These are phyloP conservation scores for Orbilia brochopaga DNA, from an alignment of 2,329 filamentous ascomycete genomes.

Conservation along the genomic window DNA sequence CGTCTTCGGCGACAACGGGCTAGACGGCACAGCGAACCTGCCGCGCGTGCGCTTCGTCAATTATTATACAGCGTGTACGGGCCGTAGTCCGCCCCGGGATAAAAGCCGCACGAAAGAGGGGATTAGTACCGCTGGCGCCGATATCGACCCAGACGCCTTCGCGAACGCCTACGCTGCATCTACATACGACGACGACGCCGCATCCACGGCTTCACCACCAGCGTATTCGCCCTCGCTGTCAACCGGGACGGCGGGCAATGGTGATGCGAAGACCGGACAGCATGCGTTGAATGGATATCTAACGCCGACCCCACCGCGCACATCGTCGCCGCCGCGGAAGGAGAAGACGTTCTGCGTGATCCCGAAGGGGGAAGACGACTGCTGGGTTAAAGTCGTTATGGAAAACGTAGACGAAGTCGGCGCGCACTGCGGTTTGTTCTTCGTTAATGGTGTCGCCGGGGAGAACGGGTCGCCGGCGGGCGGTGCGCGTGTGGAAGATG, in stretches of 20 bases:
- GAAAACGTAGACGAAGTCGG: conserved; percentile 81
- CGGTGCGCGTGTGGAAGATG: conserved; percentile 56
- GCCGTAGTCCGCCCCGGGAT: conserved; percentile 64
- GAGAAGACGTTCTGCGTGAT: conserved; percentile 80
- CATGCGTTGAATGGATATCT: neutral
- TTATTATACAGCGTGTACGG: conserved; percentile 87
- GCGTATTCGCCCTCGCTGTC: conserved; percentile 3
- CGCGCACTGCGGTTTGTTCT: conserved; percentile 83
- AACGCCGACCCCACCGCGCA: conserved; percentile 47
- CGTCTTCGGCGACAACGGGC: conserved; percentile 49
- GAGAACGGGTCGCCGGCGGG: conserved; percentile 61
- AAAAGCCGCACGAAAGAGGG: neutral
- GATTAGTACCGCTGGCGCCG: too few species aligned
- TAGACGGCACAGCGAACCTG: conserved; percentile 33
- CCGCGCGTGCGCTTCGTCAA: conserved; percentile 78
- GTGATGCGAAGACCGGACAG: too few species aligned
- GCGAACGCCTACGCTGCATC: conserved; percentile 41
- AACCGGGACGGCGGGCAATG: too few species aligned
- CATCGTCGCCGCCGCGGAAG: conserved; percentile 56
- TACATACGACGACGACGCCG: too few species aligned
- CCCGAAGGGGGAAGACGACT: conserved; percentile 69
- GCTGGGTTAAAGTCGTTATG: conserved; percentile 83
- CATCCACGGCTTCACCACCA: conserved; percentile 7
- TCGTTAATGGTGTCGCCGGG: conserved; percentile 31
- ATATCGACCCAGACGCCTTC: too few species aligned